Evolutionary conservation across 768 basidiomycete species (phyloP), one percentile per base, ranked within the genome.

Genomic region (Daedaleopsis sinensis): DNA sequence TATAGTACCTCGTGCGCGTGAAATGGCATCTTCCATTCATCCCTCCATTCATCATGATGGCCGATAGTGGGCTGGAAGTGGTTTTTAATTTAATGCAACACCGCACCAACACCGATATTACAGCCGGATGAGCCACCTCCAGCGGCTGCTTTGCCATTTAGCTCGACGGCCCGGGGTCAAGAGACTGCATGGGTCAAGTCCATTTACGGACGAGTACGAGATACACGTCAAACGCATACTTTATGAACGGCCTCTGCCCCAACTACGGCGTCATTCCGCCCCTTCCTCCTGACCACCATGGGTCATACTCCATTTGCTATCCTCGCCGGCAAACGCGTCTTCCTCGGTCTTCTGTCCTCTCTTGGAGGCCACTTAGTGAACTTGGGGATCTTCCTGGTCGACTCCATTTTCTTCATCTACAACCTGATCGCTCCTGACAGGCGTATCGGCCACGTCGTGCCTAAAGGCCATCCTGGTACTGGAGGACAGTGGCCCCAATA

Each of bases 401-500:
- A 91, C 66, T 61, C 79, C 16, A 65, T 74, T 1, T 78, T 88
- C 60, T 79, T 80, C 8, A 9, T 87, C 0, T 55, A 75, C 68
- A 90, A 91, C 68, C 61, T 83, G 1, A 61, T 89, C 44, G 72
- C 77, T 1, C 83, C 83, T 0, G 82, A 76, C 47, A 77, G 77
- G 13, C 79, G 77, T 32, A 32, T 57, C 3, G 57, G 66, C 0
- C 52, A 55, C 5, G 69, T 72, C 55, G 63, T 72, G 0, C 69
- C 61, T 1, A 38, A 60, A 24, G 69, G 69, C 0, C 54, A 47
- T 39, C 70, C 78, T 3, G 89, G 89, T 0, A 76, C 78, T 35
- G 82, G 78, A 35, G 87, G 89, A 0, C 68, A 78, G 48, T 93
- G 90, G 90, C 89, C 90, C 0, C 84, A 87, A 67, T 91, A 80